Evolutionary conservation across 768 basidiomycete species (phyloP).

Genomic region (Tylopilus vinaceipallidus): DNA sequence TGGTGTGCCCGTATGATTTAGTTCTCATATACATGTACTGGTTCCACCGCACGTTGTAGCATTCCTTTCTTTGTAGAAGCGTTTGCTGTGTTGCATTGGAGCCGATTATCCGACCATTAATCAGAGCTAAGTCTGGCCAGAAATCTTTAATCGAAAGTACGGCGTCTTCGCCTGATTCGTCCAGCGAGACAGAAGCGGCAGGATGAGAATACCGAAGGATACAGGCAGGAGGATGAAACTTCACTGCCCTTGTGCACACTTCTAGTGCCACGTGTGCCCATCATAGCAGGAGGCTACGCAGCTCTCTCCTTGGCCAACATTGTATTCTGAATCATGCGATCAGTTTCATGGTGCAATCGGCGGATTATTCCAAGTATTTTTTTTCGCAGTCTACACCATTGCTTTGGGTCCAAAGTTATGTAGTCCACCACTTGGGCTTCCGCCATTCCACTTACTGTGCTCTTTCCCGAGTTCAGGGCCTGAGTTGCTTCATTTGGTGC

Average conservation of each 20-base stretch:
- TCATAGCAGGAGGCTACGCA: conserved; percentile 65
- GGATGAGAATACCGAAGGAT: neutral
- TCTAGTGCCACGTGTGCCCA: conserved; percentile 52
- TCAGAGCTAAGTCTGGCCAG: conserved; percentile 16
- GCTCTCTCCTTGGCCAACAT: conserved; percentile 66
- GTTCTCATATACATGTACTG: neutral
- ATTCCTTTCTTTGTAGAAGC: conserved; percentile 79
- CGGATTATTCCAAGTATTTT: conserved; percentile 63
- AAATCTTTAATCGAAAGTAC: neutral
- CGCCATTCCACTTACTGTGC: conserved; percentile 51
- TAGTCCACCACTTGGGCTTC: conserved; percentile 52
- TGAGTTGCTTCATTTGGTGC: conserved; percentile 46
- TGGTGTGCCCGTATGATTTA: conserved; percentile 43
- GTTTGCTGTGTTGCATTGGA: conserved; percentile 72
- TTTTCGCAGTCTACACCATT: conserved; percentile 62
- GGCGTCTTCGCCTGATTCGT: conserved; percentile 9
- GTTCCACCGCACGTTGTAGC: conserved; percentile 47
- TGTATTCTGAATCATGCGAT: conserved; percentile 60
- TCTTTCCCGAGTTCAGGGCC: conserved; percentile 50
- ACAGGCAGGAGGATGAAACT: conserved; percentile 13
- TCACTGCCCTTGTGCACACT: conserved; percentile 51
- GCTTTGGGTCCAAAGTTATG: conserved; percentile 59
- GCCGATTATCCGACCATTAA: conserved; percentile 61
- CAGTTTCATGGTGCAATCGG: conserved; percentile 63
- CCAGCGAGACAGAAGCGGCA: conserved; percentile 6